These are phyloP conservation scores for Sporobolomyces pararoseus DNA, from an alignment of 768 basidiomycete genomes.

Conservation along the genomic window DNA sequence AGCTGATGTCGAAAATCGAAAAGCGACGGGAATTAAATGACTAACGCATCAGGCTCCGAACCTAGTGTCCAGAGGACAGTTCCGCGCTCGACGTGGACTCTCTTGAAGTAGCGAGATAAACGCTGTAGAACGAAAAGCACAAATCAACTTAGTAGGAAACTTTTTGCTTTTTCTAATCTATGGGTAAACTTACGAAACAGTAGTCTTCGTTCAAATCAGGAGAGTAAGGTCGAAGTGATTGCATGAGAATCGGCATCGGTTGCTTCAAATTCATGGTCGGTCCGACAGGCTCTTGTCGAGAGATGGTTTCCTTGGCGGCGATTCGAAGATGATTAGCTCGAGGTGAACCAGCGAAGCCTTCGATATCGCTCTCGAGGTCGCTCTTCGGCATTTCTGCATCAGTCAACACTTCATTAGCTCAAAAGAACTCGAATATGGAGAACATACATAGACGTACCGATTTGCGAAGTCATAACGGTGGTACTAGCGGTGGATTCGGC, in stretches of 20 bases:
- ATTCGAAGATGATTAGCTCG: conserved; percentile 38
- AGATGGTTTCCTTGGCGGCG: conserved; percentile 41
- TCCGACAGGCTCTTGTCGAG: conserved; percentile 1
- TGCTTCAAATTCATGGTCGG: conserved; percentile 34
- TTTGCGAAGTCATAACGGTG: conserved; percentile 31
- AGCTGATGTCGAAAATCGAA: background rate
- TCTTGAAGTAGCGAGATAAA: conserved; percentile 68
- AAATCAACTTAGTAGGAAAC: too few species aligned
- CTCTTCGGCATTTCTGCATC: conserved; percentile 38
- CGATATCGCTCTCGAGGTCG: conserved; percentile 41
- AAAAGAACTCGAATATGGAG: fast-evolving
- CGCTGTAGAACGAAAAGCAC: conserved; percentile 46
- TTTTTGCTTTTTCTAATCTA: too few species aligned
- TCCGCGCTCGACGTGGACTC: conserved; percentile 59
- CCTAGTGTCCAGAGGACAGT: conserved; percentile 69
- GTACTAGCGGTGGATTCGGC: conserved; percentile 3
- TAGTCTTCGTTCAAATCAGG: conserved; percentile 55
- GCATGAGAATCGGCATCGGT: conserved; percentile 44
- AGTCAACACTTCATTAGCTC: too few species aligned
- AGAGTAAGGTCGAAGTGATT: conserved; percentile 71
- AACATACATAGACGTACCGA: conserved; percentile 13
- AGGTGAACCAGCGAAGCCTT: conserved; percentile 38
- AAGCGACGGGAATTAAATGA: background rate
- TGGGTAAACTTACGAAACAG: conserved; percentile 50
- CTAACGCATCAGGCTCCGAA: conserved; percentile 60